phyloP scores from a whole-genome alignment of 192 early-diverging fungal species.

The Gonapodya prolifera region DNA sequence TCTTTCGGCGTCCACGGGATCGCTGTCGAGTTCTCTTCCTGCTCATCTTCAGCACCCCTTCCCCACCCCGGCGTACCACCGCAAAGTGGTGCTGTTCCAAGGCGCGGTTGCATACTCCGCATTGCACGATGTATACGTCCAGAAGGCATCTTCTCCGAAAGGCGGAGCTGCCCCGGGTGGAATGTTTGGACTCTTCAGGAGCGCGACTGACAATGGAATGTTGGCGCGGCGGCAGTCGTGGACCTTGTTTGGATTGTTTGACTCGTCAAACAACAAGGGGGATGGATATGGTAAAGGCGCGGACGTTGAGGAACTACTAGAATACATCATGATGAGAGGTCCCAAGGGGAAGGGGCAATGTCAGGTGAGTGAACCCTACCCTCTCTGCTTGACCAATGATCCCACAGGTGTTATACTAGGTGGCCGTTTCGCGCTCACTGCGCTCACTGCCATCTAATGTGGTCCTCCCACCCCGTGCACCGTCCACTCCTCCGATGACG shows the following conservation, averaged over 20 bases:
- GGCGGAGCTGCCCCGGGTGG: neutral
- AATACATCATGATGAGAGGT: constrained; percentile 92
- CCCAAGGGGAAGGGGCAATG: constrained; percentile 81
- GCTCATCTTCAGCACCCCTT: constrained; percentile 20
- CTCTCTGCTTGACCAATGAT: neutral
- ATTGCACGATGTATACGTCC: constrained; percentile 73
- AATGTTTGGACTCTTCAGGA: neutral
- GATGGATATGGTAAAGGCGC: constrained; percentile 6
- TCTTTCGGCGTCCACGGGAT: constrained; percentile 14
- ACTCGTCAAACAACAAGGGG: neutral
- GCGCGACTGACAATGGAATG: neutral
- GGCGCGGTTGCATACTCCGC: constrained; percentile 77
- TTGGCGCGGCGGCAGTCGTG: neutral
- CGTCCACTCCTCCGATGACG: neutral
- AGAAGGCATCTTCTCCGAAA: constrained; percentile 24
- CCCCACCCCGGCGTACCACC: constrained; percentile 38
- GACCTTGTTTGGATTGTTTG: neutral
- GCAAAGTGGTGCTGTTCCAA: constrained; percentile 71
- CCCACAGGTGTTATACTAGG: neutral
- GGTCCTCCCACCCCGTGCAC: neutral
- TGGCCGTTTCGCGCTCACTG: neutral
- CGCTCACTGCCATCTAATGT: neutral
- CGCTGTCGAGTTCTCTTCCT: constrained; percentile 21
- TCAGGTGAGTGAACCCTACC: constrained; percentile 32
- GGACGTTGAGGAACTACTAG: constrained; percentile 43